Percentiles rank a stretch among this genome's conserved stretches.
phyloP scores from a whole-genome alignment of 768 basidiomycete genomes.

The Cystofilobasidium bisporidii region DNA sequence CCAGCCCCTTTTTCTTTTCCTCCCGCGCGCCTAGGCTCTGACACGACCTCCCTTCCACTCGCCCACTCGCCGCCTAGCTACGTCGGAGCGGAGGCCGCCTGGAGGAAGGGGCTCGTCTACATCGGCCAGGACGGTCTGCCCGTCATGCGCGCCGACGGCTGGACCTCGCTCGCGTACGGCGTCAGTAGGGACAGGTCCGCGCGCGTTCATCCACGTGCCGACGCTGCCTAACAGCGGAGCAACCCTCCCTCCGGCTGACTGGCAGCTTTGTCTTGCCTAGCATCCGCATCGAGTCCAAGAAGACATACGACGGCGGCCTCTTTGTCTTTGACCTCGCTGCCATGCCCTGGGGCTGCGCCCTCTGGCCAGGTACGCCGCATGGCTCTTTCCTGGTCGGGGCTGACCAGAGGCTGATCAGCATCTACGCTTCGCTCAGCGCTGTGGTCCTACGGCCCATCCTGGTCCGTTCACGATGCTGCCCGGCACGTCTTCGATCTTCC shows the following conservation, averaged over 20 bases:
- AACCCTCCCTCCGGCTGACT: neutral
- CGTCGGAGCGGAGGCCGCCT: neutral
- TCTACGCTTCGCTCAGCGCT: neutral
- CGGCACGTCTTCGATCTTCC: neutral
- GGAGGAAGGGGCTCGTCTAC: constrained; percentile 2
- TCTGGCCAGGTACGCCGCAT: constrained; percentile 8
- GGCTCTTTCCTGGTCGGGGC: too few relatives aligned
- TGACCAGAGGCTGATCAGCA: too few relatives aligned
- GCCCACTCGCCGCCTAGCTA: constrained; percentile 15
- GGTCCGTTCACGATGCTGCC: neutral
- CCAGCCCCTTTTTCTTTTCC: neutral
- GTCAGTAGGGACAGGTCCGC: constrained; percentile 8
- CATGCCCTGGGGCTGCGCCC: constrained; percentile 9
- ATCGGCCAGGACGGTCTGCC: neutral
- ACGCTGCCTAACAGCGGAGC: too few relatives aligned
- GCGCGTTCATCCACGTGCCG: neutral
- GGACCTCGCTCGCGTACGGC: constrained; percentile 8
- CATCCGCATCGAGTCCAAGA: constrained; percentile 13
- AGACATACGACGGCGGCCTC: constrained; percentile 5
- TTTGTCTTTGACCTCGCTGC: constrained; percentile 9
- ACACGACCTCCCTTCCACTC: neutral
- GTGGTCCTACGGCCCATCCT: neutral
- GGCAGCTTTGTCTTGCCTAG: too few relatives aligned
- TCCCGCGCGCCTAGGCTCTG: too few relatives aligned
- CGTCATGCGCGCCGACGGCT: constrained; percentile 6